Conservation (phyloP, 345 rosid genomes). For the Euclidium syriacum region DNA sequence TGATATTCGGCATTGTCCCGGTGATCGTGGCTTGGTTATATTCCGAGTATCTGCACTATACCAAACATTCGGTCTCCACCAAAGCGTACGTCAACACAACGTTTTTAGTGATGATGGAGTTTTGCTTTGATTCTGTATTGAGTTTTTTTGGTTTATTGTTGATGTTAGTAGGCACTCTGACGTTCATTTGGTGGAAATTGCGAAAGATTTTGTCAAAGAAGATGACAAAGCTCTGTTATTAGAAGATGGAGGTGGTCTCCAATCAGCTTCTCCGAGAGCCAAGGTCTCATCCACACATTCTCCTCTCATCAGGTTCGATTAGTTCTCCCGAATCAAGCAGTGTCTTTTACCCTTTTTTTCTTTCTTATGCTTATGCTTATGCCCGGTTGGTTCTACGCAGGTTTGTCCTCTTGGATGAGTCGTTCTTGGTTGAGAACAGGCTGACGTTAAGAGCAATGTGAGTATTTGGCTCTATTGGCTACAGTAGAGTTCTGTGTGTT, state of each 20-base stretch:
- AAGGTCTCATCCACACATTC: conserved; percentile 39
- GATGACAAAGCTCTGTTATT: conserved; percentile 70
- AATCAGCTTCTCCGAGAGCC: conserved; percentile 71
- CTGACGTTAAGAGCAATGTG: conserved; percentile 85
- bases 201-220: conserved; percentile 48
- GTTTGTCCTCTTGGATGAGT: conserved; percentile 76
- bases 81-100: conserved; percentile 56
- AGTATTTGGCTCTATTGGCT: conserved; percentile 22
- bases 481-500: not conserved
- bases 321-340: not conserved
- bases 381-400: conserved; percentile 35
- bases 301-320: conserved; percentile 46
- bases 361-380: not conserved
- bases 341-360: not conserved
- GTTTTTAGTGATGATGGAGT: not conserved
- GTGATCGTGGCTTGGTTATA: conserved; percentile 72
- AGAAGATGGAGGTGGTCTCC: conserved; percentile 80
- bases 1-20: conserved; percentile 66
- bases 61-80: conserved; percentile 37
- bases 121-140: not conserved
- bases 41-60: conserved; percentile 68
- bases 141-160: not conserved
- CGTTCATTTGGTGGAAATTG: conserved; percentile 62
- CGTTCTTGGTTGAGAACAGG: conserved; percentile 80
- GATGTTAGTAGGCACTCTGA: conserved; percentile 75